Evolutionary conservation across 2,329 filamentous ascomycete species (phyloP), one percentile per base, ranked within the genome.

Genomic region (Lachnellula hyalina): DNA sequence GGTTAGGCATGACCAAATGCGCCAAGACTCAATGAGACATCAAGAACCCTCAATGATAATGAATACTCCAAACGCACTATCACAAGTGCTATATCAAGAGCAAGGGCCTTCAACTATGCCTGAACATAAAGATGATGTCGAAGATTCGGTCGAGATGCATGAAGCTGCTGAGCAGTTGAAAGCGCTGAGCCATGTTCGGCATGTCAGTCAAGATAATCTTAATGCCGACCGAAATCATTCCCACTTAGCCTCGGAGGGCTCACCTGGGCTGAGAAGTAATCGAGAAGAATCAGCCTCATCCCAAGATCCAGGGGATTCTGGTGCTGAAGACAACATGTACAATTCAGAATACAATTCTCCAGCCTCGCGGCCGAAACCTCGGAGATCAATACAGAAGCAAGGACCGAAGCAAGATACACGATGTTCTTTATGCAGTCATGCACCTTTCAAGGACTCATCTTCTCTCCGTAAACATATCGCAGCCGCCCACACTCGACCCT

Each of bases 401-500:
- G 67, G 68, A n/a, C 66, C 67, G 8, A 85, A 84, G 61, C 80
- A 82, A 63, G 83, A 86, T 59, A 83, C 81, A 2, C 76, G 80
- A 21, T 86, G 84, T 66, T 75, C 73, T 17, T 74, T 82, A 51
- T 86, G 84, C 66, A 84, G 77, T 50, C 83, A 86, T 65, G 77
- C 80, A 0, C 83, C 84, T 1, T 86, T 86, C 66, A 86, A 85
- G 61, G 84, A 86, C 65, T 82, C 79, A 0, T 86, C 83, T 0
- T 84, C 84, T 0, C 70, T 86, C 38, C 77, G 83, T 34, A 86
- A 86, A 63, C 84, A 87, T 63, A 80, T 87, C 48, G 83, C 84
- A 5, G 83, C 84, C 2, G 82, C 83, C 2, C 85, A 88, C 59
- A 87, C 84, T 0, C 79, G 85, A 19, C 85, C 86, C 0, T 97